These are phyloP conservation scores for Atalantia buxifolia DNA, from an alignment of 345 rosid genomes.

Conservation along the genomic window DNA sequence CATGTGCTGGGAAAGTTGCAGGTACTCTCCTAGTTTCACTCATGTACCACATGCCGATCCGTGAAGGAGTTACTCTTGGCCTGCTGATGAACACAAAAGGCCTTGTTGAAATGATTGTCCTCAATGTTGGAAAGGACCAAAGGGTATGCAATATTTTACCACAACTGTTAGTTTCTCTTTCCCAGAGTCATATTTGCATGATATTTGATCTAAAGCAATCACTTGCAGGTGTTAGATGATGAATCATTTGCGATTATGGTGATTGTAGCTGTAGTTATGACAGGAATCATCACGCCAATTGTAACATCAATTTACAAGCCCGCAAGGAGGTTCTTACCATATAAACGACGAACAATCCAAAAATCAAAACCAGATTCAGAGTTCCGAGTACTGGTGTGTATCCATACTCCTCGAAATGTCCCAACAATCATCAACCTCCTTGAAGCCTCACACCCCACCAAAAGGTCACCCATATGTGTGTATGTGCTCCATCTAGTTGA, in stretches of 20 bases:
- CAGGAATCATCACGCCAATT: conserved; percentile 64
- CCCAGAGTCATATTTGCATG: background rate
- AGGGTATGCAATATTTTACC: conserved; percentile 35
- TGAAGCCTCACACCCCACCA: conserved; percentile 80
- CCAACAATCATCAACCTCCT: conserved; percentile 86
- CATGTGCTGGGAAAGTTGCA: conserved; percentile 60
- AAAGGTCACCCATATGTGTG: conserved; percentile 68
- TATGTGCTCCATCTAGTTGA: conserved; percentile 90
- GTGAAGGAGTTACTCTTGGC: conserved; percentile 86
- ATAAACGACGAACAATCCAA: conserved; percentile 68
- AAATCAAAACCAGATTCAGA: conserved; percentile 67
- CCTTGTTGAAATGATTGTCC: conserved; percentile 84
- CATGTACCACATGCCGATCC: conserved; percentile 67
- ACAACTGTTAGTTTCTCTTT: background rate
- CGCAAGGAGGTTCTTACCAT: conserved; percentile 53
- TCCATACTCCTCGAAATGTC: conserved; percentile 87
- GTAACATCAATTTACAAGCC: conserved; percentile 63
- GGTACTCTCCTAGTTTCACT: conserved; percentile 59
- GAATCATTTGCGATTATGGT: conserved; percentile 80
- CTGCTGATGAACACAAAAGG: conserved; percentile 94
- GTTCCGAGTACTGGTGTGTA: conserved; percentile 56
- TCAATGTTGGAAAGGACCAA: conserved; percentile 88
- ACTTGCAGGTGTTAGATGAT: conserved; percentile 70
- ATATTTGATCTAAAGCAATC: background rate
- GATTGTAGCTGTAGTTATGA: conserved; percentile 67